Evolutionary conservation across 2,329 filamentous ascomycete species (phyloP).

Genomic region (Cladobotryum mycophilum): DNA sequence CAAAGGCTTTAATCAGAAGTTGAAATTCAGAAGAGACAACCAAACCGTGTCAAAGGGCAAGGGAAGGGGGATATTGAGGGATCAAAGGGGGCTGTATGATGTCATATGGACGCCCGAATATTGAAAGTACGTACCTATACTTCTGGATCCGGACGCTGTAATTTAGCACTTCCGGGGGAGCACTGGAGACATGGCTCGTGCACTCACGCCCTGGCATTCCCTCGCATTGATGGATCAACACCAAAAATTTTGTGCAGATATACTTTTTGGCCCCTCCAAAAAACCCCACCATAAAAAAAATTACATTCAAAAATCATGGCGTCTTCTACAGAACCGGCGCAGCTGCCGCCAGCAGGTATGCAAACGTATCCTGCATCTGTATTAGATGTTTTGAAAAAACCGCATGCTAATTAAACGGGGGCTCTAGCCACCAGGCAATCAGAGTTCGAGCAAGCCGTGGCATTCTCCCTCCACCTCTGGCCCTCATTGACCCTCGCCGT

Average conservation of each 20-base stretch:
- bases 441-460: constrained; percentile 80
- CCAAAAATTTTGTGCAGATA: constrained; percentile 10
- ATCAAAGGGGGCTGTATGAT: constrained; percentile 13
- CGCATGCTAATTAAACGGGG: not conserved
- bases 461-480: constrained; percentile 82
- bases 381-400: constrained; percentile 5
- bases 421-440: constrained; percentile 47
- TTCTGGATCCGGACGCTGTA: not conserved
- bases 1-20: no score
- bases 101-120: constrained; percentile 9
- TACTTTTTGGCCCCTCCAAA: constrained; percentile 25
- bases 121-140: not conserved
- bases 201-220: not conserved
- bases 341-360: constrained; percentile 27
- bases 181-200: constrained; percentile 8
- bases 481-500: constrained; percentile 81
- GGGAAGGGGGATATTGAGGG: not conserved
- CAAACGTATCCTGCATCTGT: not conserved
- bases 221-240: constrained; percentile 4
- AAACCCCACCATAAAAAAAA: constrained; percentile 22
- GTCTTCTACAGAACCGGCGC: constrained; percentile 21
- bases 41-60: not conserved
- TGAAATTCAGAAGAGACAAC: not conserved
- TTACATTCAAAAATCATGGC: constrained; percentile 23
- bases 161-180: constrained; percentile 12